A percentile compares a stretch with the other conserved stretches of the same genome.
Evolutionary conservation across 805 yeast species (phyloP).

Genomic region (Yarrowia sp.): DNA sequence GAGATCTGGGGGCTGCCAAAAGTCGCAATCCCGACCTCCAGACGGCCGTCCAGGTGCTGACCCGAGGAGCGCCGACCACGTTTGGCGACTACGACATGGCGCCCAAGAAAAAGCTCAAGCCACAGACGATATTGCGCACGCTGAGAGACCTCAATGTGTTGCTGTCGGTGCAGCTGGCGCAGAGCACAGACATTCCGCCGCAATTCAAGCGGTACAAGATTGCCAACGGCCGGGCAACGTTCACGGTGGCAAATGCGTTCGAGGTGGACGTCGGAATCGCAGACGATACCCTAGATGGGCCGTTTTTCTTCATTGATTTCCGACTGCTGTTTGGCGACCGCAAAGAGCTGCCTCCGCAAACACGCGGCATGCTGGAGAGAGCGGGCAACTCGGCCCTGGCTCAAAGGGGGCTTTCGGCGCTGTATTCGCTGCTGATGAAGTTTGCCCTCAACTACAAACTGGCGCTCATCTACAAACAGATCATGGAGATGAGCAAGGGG

Average conservation of each 20-base stretch:
- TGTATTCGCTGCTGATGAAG: slow-evolving; percentile 63
- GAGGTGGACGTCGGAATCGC: slow-evolving; percentile 80
- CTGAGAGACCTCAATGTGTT: slow-evolving; percentile 74
- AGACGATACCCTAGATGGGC: slow-evolving; percentile 64
- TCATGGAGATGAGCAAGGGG: slow-evolving; percentile 58
- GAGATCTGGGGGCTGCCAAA: slow-evolving; percentile 83
- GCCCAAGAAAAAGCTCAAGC: slow-evolving; percentile 58
- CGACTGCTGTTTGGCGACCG: slow-evolving; percentile 59
- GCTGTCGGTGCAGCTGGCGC: slow-evolving; percentile 76
- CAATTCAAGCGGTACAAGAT: slow-evolving; percentile 69
- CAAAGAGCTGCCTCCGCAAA: slow-evolving; percentile 44
- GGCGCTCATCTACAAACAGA: slow-evolving; percentile 63
- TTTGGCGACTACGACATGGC: slow-evolving; percentile 57
- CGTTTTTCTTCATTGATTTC: slow-evolving; percentile 81
- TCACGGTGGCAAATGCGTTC: slow-evolving; percentile 68
- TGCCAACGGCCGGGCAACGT: slow-evolving; percentile 76
- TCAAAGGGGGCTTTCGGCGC: slow-evolving; percentile 56
- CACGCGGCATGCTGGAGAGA: slow-evolving; percentile 58
- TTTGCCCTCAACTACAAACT: slow-evolving; percentile 71
- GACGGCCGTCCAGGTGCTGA: slow-evolving; percentile 85
- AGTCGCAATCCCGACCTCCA: slow-evolving; percentile 88
- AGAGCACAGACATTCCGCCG: slow-evolving; percentile 62
- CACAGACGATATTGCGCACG: slow-evolving; percentile 64
- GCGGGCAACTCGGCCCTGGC: slow-evolving; percentile 61
- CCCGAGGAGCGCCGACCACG: slow-evolving; percentile 76